A percentile compares a stretch with the other conserved stretches of the same genome.
These are phyloP conservation scores for Schrenkiella parvula DNA, from an alignment of 345 rosid species.

Conservation along the genomic window DNA sequence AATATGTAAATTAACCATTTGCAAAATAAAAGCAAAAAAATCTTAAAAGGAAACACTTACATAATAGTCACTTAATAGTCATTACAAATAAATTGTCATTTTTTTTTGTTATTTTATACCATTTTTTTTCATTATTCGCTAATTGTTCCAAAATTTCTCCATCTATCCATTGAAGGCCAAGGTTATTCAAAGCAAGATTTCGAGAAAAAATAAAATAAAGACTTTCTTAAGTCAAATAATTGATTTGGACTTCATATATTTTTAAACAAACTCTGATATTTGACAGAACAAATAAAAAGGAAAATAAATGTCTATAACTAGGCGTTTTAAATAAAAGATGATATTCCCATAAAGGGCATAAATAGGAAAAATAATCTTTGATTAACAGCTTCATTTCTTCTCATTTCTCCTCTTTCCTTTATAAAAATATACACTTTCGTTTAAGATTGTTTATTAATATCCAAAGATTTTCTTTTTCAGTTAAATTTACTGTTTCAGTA, in stretches of 20 bases:
- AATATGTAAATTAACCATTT: not conserved
- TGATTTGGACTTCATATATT: conserved; percentile 1
- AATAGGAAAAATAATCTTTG: not conserved
- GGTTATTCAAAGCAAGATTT: conserved; percentile 4
- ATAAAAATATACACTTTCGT: not conserved
- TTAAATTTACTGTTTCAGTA: not conserved
- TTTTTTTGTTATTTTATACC: not conserved
- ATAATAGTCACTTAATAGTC: too few relatives aligned
- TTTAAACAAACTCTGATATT: not conserved
- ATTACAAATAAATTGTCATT: too few relatives aligned
- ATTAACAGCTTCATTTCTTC: conserved; percentile 3
- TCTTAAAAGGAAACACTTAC: too few relatives aligned
- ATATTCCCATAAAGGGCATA: not conserved
- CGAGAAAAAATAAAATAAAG: not conserved
- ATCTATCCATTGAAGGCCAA: not conserved
- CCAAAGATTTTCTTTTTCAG: not conserved
- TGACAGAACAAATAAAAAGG: not conserved
- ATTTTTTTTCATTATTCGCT: not conserved
- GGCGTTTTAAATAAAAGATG: not conserved
- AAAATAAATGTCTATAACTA: not conserved
- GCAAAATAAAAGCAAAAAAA: not conserved
- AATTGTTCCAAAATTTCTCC: not conserved
- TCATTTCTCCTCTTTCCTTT: not conserved
- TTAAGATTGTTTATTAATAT: not conserved
- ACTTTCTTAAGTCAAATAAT: conserved; percentile 26